A percentile compares a stretch with the other conserved stretches of the same genome.
Conservation (phyloP, 495 filamentous ascomycete species). For the Chaetomium tenue region DNA sequence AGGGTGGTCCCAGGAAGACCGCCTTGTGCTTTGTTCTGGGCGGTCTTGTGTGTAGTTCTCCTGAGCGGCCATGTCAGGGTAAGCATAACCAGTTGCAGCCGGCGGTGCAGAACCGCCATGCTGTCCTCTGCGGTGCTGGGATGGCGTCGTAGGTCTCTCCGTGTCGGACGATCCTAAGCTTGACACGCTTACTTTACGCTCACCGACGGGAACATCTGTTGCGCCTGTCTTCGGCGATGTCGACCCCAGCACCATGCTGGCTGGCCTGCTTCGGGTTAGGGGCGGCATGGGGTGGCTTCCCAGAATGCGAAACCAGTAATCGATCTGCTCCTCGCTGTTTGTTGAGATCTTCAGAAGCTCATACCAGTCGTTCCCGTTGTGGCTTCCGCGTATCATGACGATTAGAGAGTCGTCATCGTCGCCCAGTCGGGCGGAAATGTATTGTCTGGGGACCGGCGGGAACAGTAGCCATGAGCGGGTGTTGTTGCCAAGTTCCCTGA, state of each 20-base stretch:
- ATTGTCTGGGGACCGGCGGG: conserved; percentile 67
- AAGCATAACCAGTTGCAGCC: conserved; percentile 10
- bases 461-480: conserved; percentile 83
- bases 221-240: conserved; percentile 54
- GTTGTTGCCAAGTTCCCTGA: conserved; percentile 78
- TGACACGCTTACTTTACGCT: conserved; percentile 45
- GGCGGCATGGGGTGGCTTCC: conserved; percentile 76
- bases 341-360: conserved; percentile 73
- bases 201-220: conserved; percentile 73
- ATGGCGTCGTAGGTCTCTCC: conserved; percentile 32
- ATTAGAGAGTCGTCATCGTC: conserved; percentile 68
- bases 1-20: conserved; percentile 21
- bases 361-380: conserved; percentile 66
- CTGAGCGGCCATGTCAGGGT: conserved; percentile 35
- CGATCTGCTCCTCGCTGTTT: conserved; percentile 68
- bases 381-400: conserved; percentile 75
- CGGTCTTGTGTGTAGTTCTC: conserved; percentile 28
- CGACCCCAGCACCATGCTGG: conserved; percentile 31
- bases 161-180: conserved; percentile 4
- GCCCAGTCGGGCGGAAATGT: conserved; percentile 76
- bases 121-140: conserved; percentile 27
- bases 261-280: conserved; percentile 38
- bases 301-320: conserved; percentile 85
- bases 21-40: conserved; percentile 8
- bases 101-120: conserved; percentile 23